Conservation (phyloP, 1,284 basidiomycete species). For the Ganoderma leucocontextum region DNA sequence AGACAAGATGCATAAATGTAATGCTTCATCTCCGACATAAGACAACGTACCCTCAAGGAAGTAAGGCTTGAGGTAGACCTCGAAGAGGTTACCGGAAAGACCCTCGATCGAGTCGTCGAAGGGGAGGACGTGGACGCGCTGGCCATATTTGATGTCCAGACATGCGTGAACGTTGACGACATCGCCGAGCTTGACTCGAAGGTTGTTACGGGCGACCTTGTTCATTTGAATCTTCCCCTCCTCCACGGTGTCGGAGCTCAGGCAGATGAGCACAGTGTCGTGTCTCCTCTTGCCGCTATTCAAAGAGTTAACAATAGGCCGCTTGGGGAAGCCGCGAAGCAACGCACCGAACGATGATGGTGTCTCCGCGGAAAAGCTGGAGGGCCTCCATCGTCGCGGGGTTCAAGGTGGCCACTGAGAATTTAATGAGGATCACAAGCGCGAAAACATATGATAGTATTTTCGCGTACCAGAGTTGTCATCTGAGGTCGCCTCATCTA, state of each 20-base stretch:
- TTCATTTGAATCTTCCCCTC: constrained; percentile 99
- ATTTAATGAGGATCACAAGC: constrained; percentile 10
- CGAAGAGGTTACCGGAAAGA: constrained; percentile 97
- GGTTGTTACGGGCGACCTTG: constrained; percentile 98
- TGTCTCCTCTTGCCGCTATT: constrained; percentile 92
- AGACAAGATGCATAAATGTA: constrained; percentile 25
- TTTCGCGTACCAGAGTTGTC: constrained; percentile 84
- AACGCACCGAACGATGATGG: constrained; percentile 86
- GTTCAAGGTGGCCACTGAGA: constrained; percentile 88
- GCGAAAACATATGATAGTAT: not conserved
- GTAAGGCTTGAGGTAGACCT: constrained; percentile 98
- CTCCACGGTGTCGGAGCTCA: constrained; percentile 96
- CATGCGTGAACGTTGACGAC: constrained; percentile 96
- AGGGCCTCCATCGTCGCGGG: constrained; percentile 97
- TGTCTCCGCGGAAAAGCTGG: constrained; percentile 94
- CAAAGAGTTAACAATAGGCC: constrained; percentile 12
- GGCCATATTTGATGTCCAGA: constrained; percentile 99
- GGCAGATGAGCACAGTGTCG: constrained; percentile 95
- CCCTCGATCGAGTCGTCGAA: constrained; percentile 99
- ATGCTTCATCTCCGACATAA: not conserved
- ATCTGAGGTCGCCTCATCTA: constrained; percentile 91
- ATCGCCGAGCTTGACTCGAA: constrained; percentile 97
- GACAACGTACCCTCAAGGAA: constrained; percentile 88
- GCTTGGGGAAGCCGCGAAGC: not conserved
- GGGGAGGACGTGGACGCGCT: constrained; percentile 95